Percentiles rank a stretch among this genome's conserved stretches.
Evolutionary conservation across 208 protist species (phyloP).

Genomic region (Acanthamoeba lenticulata): DNA sequence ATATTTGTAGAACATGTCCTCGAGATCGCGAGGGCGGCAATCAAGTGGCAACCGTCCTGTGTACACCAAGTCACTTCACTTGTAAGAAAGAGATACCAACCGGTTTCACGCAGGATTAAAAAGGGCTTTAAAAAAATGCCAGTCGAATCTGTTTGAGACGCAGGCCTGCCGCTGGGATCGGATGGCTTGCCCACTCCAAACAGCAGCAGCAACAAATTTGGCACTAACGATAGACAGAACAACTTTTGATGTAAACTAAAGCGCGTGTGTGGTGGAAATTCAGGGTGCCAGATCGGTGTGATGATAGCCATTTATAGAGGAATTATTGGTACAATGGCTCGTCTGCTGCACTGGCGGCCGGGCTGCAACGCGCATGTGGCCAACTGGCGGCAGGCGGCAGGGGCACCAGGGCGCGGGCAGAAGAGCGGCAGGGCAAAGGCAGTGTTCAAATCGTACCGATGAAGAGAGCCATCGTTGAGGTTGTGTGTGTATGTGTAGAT

Average conservation of each 20-base stretch:
- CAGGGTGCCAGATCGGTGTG: background rate
- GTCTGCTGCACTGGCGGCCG: too few species aligned
- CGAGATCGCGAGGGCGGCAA: slow-evolving; percentile 44
- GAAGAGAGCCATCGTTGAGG: slow-evolving; percentile 17
- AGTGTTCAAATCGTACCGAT: background rate
- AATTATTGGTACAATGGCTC: too few species aligned
- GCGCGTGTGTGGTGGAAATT: background rate
- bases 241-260: too few species aligned
- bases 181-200: too few species aligned
- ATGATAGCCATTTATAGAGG: too few species aligned
- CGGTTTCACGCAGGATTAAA: background rate
- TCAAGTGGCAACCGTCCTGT: slow-evolving; percentile 53
- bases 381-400: background rate
- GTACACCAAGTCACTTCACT: background rate
- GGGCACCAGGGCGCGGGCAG: background rate
- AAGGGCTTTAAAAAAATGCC: too few species aligned
- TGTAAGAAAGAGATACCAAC: background rate
- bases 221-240: too few species aligned
- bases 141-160: too few species aligned
- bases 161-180: too few species aligned
- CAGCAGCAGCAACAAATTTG: background rate
- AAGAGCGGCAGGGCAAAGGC: background rate
- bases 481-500: background rate
- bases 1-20: slow-evolving; percentile 71
- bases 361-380: background rate